Base-by-base conservation (phyloP, 2,329 filamentous ascomycete genomes). In the Diaporthe batatas region DNA sequence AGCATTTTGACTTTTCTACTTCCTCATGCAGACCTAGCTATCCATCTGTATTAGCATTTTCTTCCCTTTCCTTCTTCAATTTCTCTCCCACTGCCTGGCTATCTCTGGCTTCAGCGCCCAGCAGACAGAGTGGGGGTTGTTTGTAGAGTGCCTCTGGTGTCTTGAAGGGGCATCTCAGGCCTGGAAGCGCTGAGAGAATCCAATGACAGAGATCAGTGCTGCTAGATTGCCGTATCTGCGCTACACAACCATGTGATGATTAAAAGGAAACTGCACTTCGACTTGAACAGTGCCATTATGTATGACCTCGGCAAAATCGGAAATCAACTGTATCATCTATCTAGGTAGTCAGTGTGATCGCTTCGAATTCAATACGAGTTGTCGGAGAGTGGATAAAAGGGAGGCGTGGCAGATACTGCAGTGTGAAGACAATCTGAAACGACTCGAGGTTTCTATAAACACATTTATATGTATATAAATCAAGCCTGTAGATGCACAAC, bases 1-100 rank as follows among this genome's bases (percentile, higher is more conserved):
- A 39, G 23, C 23, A 62, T 49, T 39, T 53, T 12, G 11, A 53
- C 7, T 21, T 36, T 53, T 53, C 47, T 53, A 29, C 32, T 32
- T 67, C 10, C 62, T 39, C 51, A 21, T 25, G 44, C 47, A 67
- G 62, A 67, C 62, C 34, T 39, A 67, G 44, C 47, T 67, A 39
- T n/a, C 18, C 18, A 53, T 16, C n/a, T 67, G 62, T 67, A 67
- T 34, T 53, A 53, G 12, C 32, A 53, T 67, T 42, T 18, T 6
- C 0, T 14, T 14, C 7, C 10, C 23, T 34, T 10, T 25, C 34
- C 12, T 14, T 6, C n/a, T 25, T 36, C 7, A 10, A 16, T 10
- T 51, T 29, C 34, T 14, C 4, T 25, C 42, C 42, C 21, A 44
- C 59, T 39, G 32, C 29, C 44, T 53, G 32, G 36, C 44, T 53